These are phyloP conservation scores for Piper betle DNA, from an alignment of 164 flowering plant genomes.

Conservation along the genomic window DNA sequence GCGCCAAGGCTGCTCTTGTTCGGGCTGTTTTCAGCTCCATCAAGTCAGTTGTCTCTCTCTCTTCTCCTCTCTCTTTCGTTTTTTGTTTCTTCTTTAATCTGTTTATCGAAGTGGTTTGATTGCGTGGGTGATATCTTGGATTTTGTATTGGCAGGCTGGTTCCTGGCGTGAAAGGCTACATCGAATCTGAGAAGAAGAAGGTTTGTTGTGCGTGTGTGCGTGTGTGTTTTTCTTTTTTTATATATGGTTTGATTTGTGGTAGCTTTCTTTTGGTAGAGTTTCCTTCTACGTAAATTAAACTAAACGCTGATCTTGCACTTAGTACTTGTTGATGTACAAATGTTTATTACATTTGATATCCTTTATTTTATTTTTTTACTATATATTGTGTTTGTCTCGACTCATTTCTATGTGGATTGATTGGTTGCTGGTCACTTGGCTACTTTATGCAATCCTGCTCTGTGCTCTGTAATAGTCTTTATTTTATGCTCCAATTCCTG, in stretches of 20 bases:
- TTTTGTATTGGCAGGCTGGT: conserved; percentile 64
- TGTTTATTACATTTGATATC: too few relatives aligned
- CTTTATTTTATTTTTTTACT: too few relatives aligned
- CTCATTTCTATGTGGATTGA: not conserved
- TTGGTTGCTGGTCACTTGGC: not conserved
- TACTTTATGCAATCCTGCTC: too few relatives aligned
- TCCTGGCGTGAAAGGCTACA: conserved; percentile 56
- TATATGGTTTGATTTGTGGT: too few relatives aligned
- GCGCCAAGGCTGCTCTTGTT: conserved; percentile 38
- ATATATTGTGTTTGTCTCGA: not conserved
- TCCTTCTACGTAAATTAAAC: too few relatives aligned
- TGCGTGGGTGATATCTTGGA: not conserved
- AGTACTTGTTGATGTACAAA: too few relatives aligned
- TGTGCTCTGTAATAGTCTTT: too few relatives aligned
- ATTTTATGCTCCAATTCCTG: too few relatives aligned
- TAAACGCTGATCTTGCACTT: too few relatives aligned
- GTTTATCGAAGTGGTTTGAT: not conserved
- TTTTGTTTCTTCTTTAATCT: not conserved
- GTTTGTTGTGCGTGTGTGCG: conserved; percentile 12
- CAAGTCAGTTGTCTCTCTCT: conserved; percentile 31
- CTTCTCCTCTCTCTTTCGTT: not conserved
- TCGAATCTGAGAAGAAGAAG: conserved; percentile 86
- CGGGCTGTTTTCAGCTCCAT: conserved; percentile 32
- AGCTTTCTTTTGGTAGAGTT: too few relatives aligned
- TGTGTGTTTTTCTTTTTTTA: not conserved